Conservation (phyloP, 257 asterid species). For the Solanum stenotomum region DNA sequence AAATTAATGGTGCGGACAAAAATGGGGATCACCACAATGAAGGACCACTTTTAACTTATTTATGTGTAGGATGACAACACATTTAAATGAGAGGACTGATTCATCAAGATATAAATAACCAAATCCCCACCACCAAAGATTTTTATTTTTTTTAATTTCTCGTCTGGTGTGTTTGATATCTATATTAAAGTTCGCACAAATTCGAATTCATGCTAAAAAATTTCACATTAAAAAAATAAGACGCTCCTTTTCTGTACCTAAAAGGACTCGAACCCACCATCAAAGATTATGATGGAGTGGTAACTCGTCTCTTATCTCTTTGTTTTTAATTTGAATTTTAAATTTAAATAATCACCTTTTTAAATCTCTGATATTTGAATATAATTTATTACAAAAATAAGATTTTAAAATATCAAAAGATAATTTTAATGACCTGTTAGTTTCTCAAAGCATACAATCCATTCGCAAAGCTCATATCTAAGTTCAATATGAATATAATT, state of each 20-base stretch:
- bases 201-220: not conserved
- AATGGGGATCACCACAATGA: not conserved
- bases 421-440: not conserved
- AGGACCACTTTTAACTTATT: not conserved
- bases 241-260: too few species aligned
- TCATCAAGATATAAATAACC: not conserved
- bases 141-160: too few species aligned
- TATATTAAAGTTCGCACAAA: too few species aligned
- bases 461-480: not conserved
- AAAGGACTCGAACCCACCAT: too few species aligned
- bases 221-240: too few species aligned
- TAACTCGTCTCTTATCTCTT: not conserved
- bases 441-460: not conserved
- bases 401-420: not conserved
- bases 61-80: not conserved
- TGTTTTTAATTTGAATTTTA: not conserved
- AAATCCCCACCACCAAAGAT: not conserved
- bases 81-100: not conserved
- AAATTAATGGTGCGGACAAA: not conserved
- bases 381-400: not conserved
- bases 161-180: fast-evolving
- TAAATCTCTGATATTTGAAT: not conserved
- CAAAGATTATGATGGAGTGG: not conserved
- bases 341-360: not conserved
- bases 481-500: too few species aligned